phyloP scores from a whole-genome alignment of 192 early-diverging fungal species.

The Gryganskiella cystojenkinii region DNA sequence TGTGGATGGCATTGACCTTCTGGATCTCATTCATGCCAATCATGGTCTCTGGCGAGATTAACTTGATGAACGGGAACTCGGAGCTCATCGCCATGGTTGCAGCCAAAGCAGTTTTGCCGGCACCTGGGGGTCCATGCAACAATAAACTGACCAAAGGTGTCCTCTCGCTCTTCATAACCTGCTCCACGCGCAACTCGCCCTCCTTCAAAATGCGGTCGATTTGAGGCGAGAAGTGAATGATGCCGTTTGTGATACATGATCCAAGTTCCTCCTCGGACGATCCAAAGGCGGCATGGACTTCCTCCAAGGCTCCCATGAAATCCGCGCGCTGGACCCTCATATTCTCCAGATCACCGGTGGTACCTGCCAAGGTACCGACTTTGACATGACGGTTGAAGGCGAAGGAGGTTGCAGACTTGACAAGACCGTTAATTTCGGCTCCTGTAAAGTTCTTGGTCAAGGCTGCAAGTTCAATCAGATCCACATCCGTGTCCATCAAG shows the following conservation, averaged over 20 bases:
- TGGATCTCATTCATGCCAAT: conserved; percentile 89
- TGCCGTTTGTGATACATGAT: conserved; percentile 84
- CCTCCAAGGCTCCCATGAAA: conserved; percentile 89
- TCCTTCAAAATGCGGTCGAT: conserved; percentile 65
- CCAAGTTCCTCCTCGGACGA: conserved; percentile 91
- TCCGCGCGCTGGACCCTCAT: conserved; percentile 89
- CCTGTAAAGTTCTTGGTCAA: conserved; percentile 97
- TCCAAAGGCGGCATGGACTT: conserved; percentile 95
- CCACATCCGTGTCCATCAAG: conserved; percentile 84
- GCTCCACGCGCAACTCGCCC: conserved; percentile 71
- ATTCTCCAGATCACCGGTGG: conserved; percentile 86
- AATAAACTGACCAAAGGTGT: conserved; percentile 94
- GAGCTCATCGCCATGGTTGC: conserved; percentile 92
- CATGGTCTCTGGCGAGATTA: conserved; percentile 97
- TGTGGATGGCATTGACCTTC: conserved; percentile 89
- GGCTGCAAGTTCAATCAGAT: conserved; percentile 83
- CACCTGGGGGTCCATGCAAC: conserved; percentile 85
- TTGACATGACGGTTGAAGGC: conserved; percentile 97
- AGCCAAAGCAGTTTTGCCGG: conserved; percentile 96
- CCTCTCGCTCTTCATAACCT: conserved; percentile 79
- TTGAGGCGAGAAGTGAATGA: conserved; percentile 78
- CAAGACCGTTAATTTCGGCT: conserved; percentile 95
- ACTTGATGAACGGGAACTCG: conserved; percentile 96
- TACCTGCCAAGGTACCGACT: conserved; percentile 85
- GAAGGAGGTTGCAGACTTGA: conserved; percentile 94